phyloP scores from a whole-genome alignment of 1,284 basidiomycete species.

The Volvariella surrecta region DNA sequence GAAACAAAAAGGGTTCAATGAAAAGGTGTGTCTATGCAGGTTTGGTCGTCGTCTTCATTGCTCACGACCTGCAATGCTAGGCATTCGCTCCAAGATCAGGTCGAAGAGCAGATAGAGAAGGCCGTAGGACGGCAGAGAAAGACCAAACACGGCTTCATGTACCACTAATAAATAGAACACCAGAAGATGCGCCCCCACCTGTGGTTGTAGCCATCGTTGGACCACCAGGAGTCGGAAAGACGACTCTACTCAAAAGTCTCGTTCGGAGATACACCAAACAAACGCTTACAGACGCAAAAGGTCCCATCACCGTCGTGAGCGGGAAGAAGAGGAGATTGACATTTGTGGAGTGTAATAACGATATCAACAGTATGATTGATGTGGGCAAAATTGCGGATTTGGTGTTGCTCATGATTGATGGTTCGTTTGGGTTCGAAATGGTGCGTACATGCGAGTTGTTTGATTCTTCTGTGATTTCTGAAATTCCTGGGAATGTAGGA shows the following conservation, averaged over 20 bases:
- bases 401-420: constrained; percentile 96
- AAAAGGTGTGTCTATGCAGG: constrained; percentile 60
- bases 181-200: constrained; percentile 88
- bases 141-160: constrained; percentile 96
- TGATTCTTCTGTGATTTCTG: neutral
- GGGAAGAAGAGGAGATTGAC: constrained; percentile 91
- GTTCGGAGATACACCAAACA: constrained; percentile 94
- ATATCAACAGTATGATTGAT: constrained; percentile 98
- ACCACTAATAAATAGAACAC: constrained; percentile 90
- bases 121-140: constrained; percentile 85
- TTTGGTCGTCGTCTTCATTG: constrained; percentile 3
- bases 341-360: constrained; percentile 96
- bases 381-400: constrained; percentile 95
- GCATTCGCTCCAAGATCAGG: constrained; percentile 94
- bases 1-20: constrained; percentile 74
- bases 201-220: constrained; percentile 96
- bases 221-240: constrained; percentile 95
- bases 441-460: constrained; percentile 32
- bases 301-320: constrained; percentile 93
- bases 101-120: constrained; percentile 80
- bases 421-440: constrained; percentile 98
- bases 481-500: constrained; percentile 45
- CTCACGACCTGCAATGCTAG: constrained; percentile 29
- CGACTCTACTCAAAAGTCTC: constrained; percentile 88
- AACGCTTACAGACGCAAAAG: constrained; percentile 83